Base-by-base conservation (phyloP, 169 alveolate genomes). In the Eimeria falciformis region DNA sequence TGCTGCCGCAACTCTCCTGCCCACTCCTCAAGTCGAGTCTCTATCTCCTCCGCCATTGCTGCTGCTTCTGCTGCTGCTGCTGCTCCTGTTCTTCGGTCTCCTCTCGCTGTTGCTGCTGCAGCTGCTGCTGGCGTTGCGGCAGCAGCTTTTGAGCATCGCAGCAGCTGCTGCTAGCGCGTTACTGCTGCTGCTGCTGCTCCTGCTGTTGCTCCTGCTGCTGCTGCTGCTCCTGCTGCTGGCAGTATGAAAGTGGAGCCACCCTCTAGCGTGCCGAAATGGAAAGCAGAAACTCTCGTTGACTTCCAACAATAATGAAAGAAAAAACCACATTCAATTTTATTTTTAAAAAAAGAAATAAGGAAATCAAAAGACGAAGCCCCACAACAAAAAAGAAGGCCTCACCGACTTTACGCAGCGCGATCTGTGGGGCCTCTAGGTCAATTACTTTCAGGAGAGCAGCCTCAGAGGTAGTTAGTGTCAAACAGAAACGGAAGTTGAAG, bases 11-110 rank as follows among this genome's bases (percentile, higher is more conserved):
- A 69, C 91, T 84, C 91, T 9, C 73, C 69, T 46, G 73, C 50
- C 58, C 83, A 50, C 55, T 62, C 83, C 91, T 84, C 91, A 29
- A 84, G 68, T 6, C 91, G 81, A n/a, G 53, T 11, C 82, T 84
- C 82, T 12, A 84, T 55, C 27, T 11, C 66, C 53, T 84, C 83
- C 12, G 83, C 91, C 91, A 84, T 84, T 33, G 55, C 68, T 29
- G 43, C 65, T 2, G 25, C 17, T 27, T 6, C 43, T 12, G 79
- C 79, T 68, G 79, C 79, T 68, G 79, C 79, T 68, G 79, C 47
- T 33, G 2, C 40, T 33, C 40, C 40, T 33, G n/a, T n/a, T n/a
- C n/a, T n/a, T n/a, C n/a, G n/a, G n/a, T n/a, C n/a, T n/a, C n/a
- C n/a, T 14, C 21, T 14, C 21, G 3, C 46, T 6, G 79, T 50